Evolutionary conservation across 148 eudicot species (phyloP).

Genomic region (Camellia granthamiana): DNA sequence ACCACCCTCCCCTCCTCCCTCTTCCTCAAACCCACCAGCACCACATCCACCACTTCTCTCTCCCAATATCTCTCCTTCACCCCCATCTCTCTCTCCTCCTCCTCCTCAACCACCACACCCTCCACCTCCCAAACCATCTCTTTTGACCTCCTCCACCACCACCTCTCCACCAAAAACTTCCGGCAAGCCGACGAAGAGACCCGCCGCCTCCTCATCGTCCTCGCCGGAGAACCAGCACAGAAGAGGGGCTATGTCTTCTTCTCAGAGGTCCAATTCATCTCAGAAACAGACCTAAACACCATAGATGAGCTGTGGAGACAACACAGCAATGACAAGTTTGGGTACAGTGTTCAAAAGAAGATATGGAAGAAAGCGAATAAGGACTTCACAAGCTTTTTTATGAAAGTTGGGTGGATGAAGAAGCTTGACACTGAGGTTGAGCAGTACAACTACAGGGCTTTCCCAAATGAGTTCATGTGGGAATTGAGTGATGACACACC

Average conservation of each 20-base stretch:
- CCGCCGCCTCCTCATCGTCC: constrained; percentile 75
- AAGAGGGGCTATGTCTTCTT: constrained; percentile 87
- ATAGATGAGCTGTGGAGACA: constrained; percentile 68
- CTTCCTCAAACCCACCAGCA: constrained; percentile 22
- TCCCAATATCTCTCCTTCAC: constrained; percentile 26
- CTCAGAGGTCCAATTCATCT: constrained; percentile 81
- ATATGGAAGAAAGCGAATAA: constrained; percentile 51
- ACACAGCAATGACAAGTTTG: constrained; percentile 47
- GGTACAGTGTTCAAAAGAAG: constrained; percentile 77
- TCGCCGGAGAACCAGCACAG: constrained; percentile 70
- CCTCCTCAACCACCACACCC: constrained; percentile 30
- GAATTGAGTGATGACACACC: constrained; percentile 57
- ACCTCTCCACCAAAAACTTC: constrained; percentile 49
- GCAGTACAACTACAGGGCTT: constrained; percentile 79
- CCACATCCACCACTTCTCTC: constrained; percentile 10
- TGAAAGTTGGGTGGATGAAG: constrained; percentile 93
- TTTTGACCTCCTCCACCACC: constrained; percentile 53
- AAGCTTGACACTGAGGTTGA: constrained; percentile 73
- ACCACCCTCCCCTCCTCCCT: constrained; percentile 19
- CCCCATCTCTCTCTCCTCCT: constrained; percentile 14
- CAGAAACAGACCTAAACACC: constrained; percentile 40
- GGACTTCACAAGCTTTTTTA: constrained; percentile 69
- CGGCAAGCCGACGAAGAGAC: constrained; percentile 88
- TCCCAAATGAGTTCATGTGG: constrained; percentile 84
- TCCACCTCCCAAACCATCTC: constrained; percentile 33